Base-by-base conservation (phyloP, 2,329 filamentous ascomycete species). In the Arthrobotrys megalospora region DNA sequence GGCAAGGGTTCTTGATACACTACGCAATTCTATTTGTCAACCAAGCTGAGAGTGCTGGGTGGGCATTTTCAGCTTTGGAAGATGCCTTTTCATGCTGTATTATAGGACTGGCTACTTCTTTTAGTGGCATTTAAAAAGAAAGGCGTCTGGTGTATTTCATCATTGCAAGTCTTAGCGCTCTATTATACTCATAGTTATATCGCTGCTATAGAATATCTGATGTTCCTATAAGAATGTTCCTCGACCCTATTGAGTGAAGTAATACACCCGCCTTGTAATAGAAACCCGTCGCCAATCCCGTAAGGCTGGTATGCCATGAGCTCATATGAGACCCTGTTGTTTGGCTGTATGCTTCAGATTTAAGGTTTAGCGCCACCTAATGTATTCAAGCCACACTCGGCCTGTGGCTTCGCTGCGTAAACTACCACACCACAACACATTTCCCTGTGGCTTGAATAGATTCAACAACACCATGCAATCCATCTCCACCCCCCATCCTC, bases 361-460 rank as follows among this genome's bases (percentile, higher is more conserved):
- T 14, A 8, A 14, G 6, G 4, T 7, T 19, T 16, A 6, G 52
- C 32, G 52, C 52, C 28, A 34, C 24, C 10, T 11, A 32, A 16
- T 8, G 50, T 28, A 69, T 76, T 69, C 64, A 69, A 76, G 71
- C 71, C 71, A 76, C 71, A 76, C 28, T 16, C 2, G 21, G 19
- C 16, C 6, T 65, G 47, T 67, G 62, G 52, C 32, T 48, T n/a
- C 11, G 6, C 14, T 28, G 24, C 6, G 14, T 12, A 60, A 69
- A 65, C 14, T 65, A 41, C 72, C 32, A 77, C 73, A 62, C 6
- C 48, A 38, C 73, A 70, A 53, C 58, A 48, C 53, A 36, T 24
- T 28, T 60, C n/a, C 1, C 19, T 52, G 73, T 77, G 73, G 73
- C 73, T 77, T 77, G 73, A 77, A 77, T 77, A 36, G 24, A 28